Evolutionary conservation across 306 rosid genomes (phyloP), one percentile per base, ranked within the genome.

Genomic region (Castanopsis chinensis): DNA sequence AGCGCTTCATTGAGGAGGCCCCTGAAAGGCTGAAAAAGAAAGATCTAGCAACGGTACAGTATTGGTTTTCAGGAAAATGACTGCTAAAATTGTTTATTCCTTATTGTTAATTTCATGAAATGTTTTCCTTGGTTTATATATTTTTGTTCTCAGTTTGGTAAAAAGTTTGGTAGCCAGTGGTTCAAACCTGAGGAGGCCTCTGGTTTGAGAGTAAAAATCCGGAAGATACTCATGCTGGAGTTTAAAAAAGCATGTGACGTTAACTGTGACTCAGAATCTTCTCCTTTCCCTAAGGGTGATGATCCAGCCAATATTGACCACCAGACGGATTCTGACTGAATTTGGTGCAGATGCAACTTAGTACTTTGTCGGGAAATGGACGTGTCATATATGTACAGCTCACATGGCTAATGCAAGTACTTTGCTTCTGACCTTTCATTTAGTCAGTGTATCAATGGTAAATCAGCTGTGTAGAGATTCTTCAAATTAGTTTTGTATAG

Each of bases 101-200:
- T 17, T 56, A 20, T 54, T 33, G 21, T 75, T 35, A 52, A 53
- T 63, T 32, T 65, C 15, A 35, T 17, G n/a, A 56, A 37, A 21
- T 58, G 15, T n/a, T 51, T 81, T 74, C 51, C 54, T 76, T 74
- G 71, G 71, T 74, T 43, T 52, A 35, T 32, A 74, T 72, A 41
- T 81, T 45, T 52, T 65, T 58, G 79, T 79, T 77, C 73, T 28
- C 92, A 93, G 99, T 93, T 95, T 76, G n/a, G n/a, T n/a, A n/a
- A n/a, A n/a, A n/a, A n/a, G n/a, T n/a, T n/a, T n/a, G 89, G 94
- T 61, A 89, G 68, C 88, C 85, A 75, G 85, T 95, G 99, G 99
- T 95, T 95, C 85, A 88, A 80, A 88, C 92, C 98, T 19, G 87
- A 88, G 75, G 97, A 91, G 75, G 99, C 99, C 43, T 95, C 99